Conservation (phyloP, 805 yeast species). For the Wickerhamomyces sydowiorum region DNA sequence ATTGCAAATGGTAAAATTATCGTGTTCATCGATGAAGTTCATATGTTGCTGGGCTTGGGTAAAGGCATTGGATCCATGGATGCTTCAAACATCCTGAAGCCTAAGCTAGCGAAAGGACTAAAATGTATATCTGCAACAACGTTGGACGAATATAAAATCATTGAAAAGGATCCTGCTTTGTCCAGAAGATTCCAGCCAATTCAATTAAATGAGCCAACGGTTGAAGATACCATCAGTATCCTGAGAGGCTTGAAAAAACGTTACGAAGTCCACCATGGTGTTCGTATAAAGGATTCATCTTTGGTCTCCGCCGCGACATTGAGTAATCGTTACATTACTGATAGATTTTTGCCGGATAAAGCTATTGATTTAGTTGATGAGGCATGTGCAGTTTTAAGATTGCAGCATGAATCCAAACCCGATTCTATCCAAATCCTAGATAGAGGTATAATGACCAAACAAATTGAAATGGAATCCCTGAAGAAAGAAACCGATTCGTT, state of each 20-base stretch:
- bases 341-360: conserved; percentile 89
- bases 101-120: conserved; percentile 89
- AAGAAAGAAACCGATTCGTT: conserved; percentile 88
- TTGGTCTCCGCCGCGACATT: conserved; percentile 90
- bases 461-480: conserved; percentile 90
- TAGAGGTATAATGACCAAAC: conserved; percentile 85
- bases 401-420: conserved; percentile 96
- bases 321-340: conserved; percentile 86
- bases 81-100: conserved; percentile 89
- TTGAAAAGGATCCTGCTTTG: conserved; percentile 93
- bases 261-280: conserved; percentile 98
- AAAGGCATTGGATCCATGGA: conserved; percentile 94
- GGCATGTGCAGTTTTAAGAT: conserved; percentile 89
- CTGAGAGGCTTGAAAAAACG: conserved; percentile 89
- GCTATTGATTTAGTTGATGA: conserved; percentile 97
- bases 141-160: conserved; percentile 87
- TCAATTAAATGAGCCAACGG: conserved; percentile 78
- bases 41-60: conserved; percentile 83
- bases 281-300: conserved; percentile 86
- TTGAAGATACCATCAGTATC: conserved; percentile 86
- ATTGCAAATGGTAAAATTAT: conserved; percentile 70
- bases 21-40: conserved; percentile 87
- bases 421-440: conserved; percentile 89
- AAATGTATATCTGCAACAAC: conserved; percentile 98
- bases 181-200: conserved; percentile 94